These are phyloP conservation scores for Kurtzmaniella quercitrusa DNA, from an alignment of 1,139 yeast species.

Conservation along the genomic window DNA sequence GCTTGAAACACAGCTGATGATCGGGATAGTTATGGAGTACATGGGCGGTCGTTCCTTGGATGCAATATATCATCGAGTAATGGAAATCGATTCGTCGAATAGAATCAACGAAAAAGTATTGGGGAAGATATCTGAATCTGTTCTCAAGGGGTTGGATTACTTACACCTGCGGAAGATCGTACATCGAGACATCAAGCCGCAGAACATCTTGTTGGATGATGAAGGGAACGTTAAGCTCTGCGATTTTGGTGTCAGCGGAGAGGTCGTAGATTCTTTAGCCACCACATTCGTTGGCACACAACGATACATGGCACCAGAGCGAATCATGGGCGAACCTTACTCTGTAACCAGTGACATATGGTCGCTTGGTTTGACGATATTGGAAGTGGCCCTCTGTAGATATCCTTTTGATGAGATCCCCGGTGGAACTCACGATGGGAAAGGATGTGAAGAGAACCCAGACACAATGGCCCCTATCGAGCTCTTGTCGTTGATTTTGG, in stretches of 20 bases:
- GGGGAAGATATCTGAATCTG: constrained; percentile 85
- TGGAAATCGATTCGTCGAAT: constrained; percentile 62
- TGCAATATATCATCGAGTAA: constrained; percentile 72
- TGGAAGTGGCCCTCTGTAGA: constrained; percentile 87
- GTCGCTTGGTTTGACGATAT: constrained; percentile 86
- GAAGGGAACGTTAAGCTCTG: constrained; percentile 85
- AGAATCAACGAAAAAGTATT: constrained; percentile 88
- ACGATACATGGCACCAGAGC: constrained; percentile 97
- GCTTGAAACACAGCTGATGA: constrained; percentile 70
- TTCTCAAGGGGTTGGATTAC: constrained; percentile 78
- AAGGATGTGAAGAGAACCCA: constrained; percentile 25
- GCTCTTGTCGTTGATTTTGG: constrained; percentile 71
- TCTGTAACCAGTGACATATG: constrained; percentile 94
- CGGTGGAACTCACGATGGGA: constrained; percentile 25
- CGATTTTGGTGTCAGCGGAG: constrained; percentile 98
- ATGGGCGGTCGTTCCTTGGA: constrained; percentile 93
- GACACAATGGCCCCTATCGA: constrained; percentile 69
- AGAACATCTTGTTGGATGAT: constrained; percentile 72
- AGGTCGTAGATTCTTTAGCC: constrained; percentile 89
- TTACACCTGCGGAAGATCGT: constrained; percentile 83
- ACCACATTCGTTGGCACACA: constrained; percentile 97
- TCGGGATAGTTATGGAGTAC: constrained; percentile 90
- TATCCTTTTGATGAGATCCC: constrained; percentile 52
- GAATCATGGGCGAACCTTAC: constrained; percentile 92
- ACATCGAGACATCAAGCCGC: constrained; percentile 93